Percentiles rank a stretch among this genome's conserved stretches.
Evolutionary conservation across 495 filamentous ascomycete species (phyloP).

Genomic region (Oidiodendron maius): DNA sequence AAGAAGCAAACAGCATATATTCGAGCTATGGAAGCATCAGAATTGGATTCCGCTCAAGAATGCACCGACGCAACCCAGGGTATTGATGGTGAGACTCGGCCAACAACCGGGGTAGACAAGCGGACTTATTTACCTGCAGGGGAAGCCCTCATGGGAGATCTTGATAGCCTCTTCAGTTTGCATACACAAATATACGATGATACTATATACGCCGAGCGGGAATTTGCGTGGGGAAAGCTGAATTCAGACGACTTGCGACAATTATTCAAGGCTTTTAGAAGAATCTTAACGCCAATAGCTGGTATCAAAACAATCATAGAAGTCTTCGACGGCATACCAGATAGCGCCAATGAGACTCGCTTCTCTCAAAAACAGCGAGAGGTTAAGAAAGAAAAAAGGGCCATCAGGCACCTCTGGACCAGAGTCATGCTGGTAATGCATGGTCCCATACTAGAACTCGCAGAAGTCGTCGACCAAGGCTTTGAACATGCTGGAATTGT

Average conservation of each 20-base stretch:
- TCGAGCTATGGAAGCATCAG: conserved; percentile 21
- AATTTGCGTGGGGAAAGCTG: conserved; percentile 63
- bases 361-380: neutral
- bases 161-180: conserved; percentile 49
- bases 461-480: neutral
- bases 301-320: conserved; percentile 70
- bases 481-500: neutral
- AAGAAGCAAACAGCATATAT: conserved; percentile 58
- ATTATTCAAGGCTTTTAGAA: conserved; percentile 52
- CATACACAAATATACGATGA: conserved; percentile 63
- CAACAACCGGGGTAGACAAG: neutral
- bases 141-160: conserved; percentile 42
- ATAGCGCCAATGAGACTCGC: neutral
- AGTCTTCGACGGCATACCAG: conserved; percentile 62
- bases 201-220: conserved; percentile 71
- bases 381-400: neutral
- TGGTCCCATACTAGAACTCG: neutral
- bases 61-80: neutral
- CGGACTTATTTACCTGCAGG: neutral
- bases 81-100: too few relatives aligned
- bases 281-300: conserved; percentile 59
- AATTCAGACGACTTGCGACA: conserved; percentile 57
- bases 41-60: neutral
- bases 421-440: neutral
- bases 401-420: neutral